These are phyloP conservation scores for Starmerella tilneyi DNA, from an alignment of 805 yeast genomes.

Conservation along the genomic window DNA sequence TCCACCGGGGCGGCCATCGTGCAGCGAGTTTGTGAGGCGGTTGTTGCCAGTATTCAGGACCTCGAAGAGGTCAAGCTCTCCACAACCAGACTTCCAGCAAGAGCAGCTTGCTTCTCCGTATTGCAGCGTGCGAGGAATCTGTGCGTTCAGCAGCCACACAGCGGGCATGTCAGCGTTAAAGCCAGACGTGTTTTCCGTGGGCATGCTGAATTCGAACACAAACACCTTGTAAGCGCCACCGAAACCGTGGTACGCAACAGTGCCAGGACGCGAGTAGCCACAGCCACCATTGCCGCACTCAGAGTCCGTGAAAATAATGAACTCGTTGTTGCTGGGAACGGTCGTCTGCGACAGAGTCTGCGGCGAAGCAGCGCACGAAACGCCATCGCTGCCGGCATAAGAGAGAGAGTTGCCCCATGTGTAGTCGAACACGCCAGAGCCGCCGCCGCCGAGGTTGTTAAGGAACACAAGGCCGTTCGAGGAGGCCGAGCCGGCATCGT, in stretches of 20 bases:
- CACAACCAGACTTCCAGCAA: constrained; percentile 96
- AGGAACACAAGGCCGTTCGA: constrained; percentile 67
- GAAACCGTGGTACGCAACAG: constrained; percentile 93
- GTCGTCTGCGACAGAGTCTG: constrained; percentile 59
- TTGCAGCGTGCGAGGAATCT: constrained; percentile 92
- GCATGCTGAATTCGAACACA: constrained; percentile 91
- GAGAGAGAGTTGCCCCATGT: constrained; percentile 90
- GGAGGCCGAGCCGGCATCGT: constrained; percentile 51
- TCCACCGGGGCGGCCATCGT: constrained; percentile 75
- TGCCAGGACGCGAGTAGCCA: constrained; percentile 76
- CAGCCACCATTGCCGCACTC: constrained; percentile 42
- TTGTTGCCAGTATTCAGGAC: constrained; percentile 64
- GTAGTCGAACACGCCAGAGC: constrained; percentile 80
- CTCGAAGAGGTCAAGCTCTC: constrained; percentile 94
- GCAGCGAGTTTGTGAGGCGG: constrained; percentile 64
- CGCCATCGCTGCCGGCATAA: constrained; percentile 68
- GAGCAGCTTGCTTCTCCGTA: constrained; percentile 80
- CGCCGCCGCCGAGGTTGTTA: constrained; percentile 71
- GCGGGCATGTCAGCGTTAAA: constrained; percentile 94
- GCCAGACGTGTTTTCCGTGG: constrained; percentile 41
- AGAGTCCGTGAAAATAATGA: constrained; percentile 59
- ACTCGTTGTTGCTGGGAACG: constrained; percentile 65
- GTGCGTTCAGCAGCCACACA: constrained; percentile 88
- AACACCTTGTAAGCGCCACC: constrained; percentile 76
- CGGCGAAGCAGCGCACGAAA: constrained; percentile 58